These are phyloP conservation scores for Verticillium isaacii DNA, from an alignment of 2,329 filamentous ascomycete species.

Conservation along the genomic window DNA sequence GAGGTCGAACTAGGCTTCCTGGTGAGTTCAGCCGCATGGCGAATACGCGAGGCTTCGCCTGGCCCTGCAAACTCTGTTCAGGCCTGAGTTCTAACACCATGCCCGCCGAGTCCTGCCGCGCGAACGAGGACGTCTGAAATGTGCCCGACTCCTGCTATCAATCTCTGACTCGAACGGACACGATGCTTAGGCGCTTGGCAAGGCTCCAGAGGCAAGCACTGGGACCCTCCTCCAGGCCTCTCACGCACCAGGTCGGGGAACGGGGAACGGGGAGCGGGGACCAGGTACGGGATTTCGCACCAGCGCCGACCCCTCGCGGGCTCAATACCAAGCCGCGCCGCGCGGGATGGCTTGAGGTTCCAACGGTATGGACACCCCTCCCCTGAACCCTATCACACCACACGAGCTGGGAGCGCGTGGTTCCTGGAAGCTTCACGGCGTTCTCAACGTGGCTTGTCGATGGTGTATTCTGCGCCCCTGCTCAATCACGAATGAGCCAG, in stretches of 20 bases:
- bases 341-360: background rate
- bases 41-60: background rate
- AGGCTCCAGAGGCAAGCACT: background rate
- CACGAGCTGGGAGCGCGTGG: background rate
- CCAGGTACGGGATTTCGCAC: no score
- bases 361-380: background rate
- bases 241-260: background rate
- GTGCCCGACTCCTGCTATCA: background rate
- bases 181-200: background rate
- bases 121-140: background rate
- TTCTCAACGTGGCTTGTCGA: background rate
- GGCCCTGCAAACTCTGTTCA: background rate
- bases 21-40: background rate
- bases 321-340: background rate
- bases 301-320: background rate
- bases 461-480: background rate
- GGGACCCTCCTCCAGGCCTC: no score
- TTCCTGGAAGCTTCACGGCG: background rate
- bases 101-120: no score
- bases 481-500: background rate
- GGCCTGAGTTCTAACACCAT: background rate
- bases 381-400: background rate
- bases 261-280: no score
- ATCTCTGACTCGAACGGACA: background rate
- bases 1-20: background rate